Evolutionary conservation across 2,329 filamentous ascomycete species (phyloP).

Genomic region (Colletotrichum limetticola): DNA sequence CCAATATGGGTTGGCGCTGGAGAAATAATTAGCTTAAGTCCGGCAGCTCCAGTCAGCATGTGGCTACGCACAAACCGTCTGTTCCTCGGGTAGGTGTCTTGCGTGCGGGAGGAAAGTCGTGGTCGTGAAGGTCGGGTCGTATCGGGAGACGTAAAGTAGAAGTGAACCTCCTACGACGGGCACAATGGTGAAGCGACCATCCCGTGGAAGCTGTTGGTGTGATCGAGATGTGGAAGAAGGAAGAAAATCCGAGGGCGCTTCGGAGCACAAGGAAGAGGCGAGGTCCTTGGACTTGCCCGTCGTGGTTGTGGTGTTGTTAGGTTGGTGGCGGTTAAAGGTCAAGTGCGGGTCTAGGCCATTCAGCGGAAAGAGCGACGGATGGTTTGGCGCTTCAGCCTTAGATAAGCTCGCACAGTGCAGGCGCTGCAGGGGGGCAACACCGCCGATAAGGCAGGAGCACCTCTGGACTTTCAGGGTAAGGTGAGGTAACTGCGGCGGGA

Average conservation of each 20-base stretch:
- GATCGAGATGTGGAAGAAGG: background rate
- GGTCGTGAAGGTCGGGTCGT: background rate
- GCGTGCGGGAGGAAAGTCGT: slow-evolving; percentile 5
- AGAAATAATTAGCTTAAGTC: background rate
- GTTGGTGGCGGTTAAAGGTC: slow-evolving; percentile 22
- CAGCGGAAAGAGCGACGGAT: background rate
- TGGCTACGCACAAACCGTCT: slow-evolving; percentile 26
- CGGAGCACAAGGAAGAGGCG: background rate
- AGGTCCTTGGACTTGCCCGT: background rate
- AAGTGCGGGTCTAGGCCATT: background rate
- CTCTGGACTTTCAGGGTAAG: slow-evolving; percentile 5
- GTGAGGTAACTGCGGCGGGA: background rate
- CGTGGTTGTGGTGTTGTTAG: slow-evolving; percentile 1
- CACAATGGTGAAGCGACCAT: slow-evolving; percentile 21
- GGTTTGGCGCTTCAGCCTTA: slow-evolving; percentile 17
- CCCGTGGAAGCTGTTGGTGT: background rate
- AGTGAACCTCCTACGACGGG: slow-evolving; percentile 27
- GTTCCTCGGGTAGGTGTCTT: background rate
- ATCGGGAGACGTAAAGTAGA: slow-evolving; percentile 11
- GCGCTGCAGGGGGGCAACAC: background rate
- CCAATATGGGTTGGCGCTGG: slow-evolving; percentile 29
- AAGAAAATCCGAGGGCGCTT: background rate
- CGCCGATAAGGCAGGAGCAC: slow-evolving; percentile 29
- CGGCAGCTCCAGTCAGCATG: background rate
- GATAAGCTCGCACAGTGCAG: slow-evolving; percentile 32